A percentile compares a stretch with the other conserved stretches of the same genome.
Evolutionary conservation across 345 rosid genomes (phyloP).

Genomic region (Ceriops zippeliana): DNA sequence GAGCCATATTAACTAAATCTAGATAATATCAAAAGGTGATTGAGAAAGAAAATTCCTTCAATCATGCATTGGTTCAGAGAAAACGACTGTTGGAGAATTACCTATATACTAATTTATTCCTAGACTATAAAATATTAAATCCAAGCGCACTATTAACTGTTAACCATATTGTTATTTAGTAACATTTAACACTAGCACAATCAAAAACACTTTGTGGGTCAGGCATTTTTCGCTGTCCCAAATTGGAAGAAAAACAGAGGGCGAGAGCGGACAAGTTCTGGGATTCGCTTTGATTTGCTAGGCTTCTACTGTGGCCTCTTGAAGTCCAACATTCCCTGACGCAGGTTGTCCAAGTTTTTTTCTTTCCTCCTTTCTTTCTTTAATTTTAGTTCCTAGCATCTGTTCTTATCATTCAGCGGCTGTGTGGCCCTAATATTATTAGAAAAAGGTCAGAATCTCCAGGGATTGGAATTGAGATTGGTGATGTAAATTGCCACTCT

Average conservation of each 20-base stretch:
- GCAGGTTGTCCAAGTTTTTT: constrained; percentile 19
- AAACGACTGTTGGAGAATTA: constrained; percentile 23
- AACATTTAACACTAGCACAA: constrained; percentile 10
- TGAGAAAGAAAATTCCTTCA: constrained; percentile 36
- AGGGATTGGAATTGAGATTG: constrained; percentile 37
- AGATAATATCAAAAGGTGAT: constrained; percentile 37
- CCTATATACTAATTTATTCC: neutral
- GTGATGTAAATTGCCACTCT: constrained; percentile 29
- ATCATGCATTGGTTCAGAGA: constrained; percentile 38
- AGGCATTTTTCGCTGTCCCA: constrained; percentile 14
- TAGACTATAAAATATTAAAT: neutral
- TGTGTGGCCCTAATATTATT: constrained; percentile 14
- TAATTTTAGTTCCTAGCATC: constrained; percentile 18
- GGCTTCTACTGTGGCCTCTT: constrained; percentile 27
- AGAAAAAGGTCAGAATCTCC: constrained; percentile 42
- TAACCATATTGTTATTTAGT: constrained; percentile 18
- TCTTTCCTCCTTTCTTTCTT: neutral
- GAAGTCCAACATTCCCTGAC: constrained; percentile 57
- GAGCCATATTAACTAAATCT: constrained; percentile 35
- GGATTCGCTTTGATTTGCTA: constrained; percentile 31
- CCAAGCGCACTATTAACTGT: constrained; percentile 31
- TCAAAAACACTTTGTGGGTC: constrained; percentile 24
- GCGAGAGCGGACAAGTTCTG: constrained; percentile 4
- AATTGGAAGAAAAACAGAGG: constrained; percentile 11
- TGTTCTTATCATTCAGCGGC: constrained; percentile 12